Evolutionary conservation across 352 stramenopile species (phyloP).

Genomic region (Phytopythium vexans): DNA sequence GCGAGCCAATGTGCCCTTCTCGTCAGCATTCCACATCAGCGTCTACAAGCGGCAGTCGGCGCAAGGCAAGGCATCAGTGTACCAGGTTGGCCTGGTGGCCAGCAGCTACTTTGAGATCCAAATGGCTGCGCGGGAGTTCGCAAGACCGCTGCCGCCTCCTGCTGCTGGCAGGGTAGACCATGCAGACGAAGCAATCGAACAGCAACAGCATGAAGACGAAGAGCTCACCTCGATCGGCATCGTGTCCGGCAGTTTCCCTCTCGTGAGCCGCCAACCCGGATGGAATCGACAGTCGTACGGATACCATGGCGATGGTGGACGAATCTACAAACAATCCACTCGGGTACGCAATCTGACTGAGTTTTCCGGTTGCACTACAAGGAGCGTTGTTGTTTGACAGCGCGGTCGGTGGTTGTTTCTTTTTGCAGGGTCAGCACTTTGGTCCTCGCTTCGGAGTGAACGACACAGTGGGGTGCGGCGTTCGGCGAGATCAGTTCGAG

Average conservation of each 20-base stretch:
- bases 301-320: conserved; percentile 79
- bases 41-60: conserved; percentile 35
- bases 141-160: not conserved
- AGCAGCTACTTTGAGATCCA: conserved; percentile 82
- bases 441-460: conserved; percentile 51
- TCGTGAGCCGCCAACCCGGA: conserved; percentile 63
- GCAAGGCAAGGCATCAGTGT: conserved; percentile 13
- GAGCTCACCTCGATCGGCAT: conserved; percentile 61
- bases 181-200: conserved; percentile 1
- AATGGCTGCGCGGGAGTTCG: conserved; percentile 28
- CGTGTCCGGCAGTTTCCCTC: conserved; percentile 36
- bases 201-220: conserved; percentile 7
- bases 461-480: conserved; percentile 73
- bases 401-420: too few species aligned
- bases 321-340: conserved; percentile 53
- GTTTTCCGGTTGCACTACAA: not conserved
- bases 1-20: conserved; percentile 70
- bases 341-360: conserved; percentile 22
- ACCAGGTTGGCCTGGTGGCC: conserved; percentile 44
- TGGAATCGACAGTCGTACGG: conserved; percentile 68
- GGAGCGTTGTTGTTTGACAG: not conserved
- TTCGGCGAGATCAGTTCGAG: conserved; percentile 37
- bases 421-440: conserved; percentile 49
- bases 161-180: not conserved
- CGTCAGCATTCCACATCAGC: conserved; percentile 43